A percentile compares a stretch with the other conserved stretches of the same genome.
phyloP scores from a whole-genome alignment of 257 asterid species.

The Cynanchum wilfordii region DNA sequence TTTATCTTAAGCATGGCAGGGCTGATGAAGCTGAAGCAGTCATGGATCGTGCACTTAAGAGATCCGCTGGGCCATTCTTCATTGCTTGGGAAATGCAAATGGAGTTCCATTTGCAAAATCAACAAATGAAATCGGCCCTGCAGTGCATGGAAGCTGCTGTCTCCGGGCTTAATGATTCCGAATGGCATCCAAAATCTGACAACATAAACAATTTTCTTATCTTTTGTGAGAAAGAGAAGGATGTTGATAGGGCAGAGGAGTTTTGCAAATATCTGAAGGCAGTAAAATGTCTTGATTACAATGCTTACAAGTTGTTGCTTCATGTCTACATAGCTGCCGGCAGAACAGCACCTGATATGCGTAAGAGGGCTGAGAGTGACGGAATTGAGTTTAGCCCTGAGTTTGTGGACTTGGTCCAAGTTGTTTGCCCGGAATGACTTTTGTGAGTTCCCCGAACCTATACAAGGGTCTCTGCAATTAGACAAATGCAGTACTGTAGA shows the following conservation, averaged over 20 bases:
- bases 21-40: constrained; percentile 50
- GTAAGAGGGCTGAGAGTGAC: constrained; percentile 44
- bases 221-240: constrained; percentile 34
- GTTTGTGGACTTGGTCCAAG: constrained; percentile 35
- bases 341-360: constrained; percentile 30
- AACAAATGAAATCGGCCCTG: constrained; percentile 35
- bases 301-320: constrained; percentile 37
- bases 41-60: constrained; percentile 29
- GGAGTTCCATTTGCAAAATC: constrained; percentile 36
- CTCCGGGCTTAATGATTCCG: constrained; percentile 13
- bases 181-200: constrained; percentile 43
- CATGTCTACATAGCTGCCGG: constrained; percentile 49
- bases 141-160: constrained; percentile 40
- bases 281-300: constrained; percentile 36
- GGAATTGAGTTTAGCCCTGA: constrained; percentile 40
- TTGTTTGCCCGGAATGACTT: constrained; percentile 29
- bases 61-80: constrained; percentile 53
- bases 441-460: neutral
- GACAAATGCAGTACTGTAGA: neutral
- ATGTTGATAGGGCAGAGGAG: constrained; percentile 55
- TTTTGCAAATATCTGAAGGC: constrained; percentile 52
- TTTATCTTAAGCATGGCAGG: constrained; percentile 46
- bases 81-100: constrained; percentile 47
- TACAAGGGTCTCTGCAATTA: neutral
- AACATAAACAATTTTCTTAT: constrained; percentile 31